A percentile compares a stretch with the other conserved stretches of the same genome.
Conservation (phyloP, 2,329 filamentous ascomycete species). For the Aureobasidium sp. region DNA sequence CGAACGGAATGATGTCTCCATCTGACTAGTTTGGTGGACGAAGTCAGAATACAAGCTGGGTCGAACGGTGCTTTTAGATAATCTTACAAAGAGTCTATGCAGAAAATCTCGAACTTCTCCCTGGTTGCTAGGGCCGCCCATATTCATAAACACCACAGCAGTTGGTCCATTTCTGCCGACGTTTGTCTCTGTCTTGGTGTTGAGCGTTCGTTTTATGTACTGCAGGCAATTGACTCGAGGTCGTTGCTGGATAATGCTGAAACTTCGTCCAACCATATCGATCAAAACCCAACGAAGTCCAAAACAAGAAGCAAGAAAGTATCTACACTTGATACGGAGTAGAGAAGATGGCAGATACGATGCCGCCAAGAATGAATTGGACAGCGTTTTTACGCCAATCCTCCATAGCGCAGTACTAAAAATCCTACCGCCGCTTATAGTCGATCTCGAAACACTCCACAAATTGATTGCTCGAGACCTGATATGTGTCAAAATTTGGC, state of each 20-base stretch:
- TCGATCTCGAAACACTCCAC: neutral
- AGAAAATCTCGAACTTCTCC: conserved; percentile 86
- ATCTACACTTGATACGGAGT: neutral
- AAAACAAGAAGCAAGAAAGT: neutral
- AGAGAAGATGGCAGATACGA: neutral
- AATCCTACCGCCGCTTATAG: neutral
- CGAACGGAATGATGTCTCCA: neutral
- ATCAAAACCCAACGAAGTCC: neutral
- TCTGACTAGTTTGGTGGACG: neutral
- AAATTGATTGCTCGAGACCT: neutral
- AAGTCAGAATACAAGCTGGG: conserved; percentile 28
- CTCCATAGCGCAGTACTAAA: neutral
- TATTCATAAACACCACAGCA: conserved; percentile 98
- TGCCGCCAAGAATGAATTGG: neutral
- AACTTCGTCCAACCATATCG: neutral
- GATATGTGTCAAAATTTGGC: no score
- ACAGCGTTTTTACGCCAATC: neutral
- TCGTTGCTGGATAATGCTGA: neutral
- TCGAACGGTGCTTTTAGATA: neutral
- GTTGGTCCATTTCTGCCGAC: conserved; percentile 64
- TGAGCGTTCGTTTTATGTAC: neutral
- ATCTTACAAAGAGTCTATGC: conserved; percentile 78
- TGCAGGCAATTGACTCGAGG: neutral
- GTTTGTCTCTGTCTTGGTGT: neutral
- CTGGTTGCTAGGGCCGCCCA: conserved; percentile 88